Evolutionary conservation across 345 rosid species (phyloP), one percentile per base, ranked within the genome.

Genomic region (Camelina neglecta): DNA sequence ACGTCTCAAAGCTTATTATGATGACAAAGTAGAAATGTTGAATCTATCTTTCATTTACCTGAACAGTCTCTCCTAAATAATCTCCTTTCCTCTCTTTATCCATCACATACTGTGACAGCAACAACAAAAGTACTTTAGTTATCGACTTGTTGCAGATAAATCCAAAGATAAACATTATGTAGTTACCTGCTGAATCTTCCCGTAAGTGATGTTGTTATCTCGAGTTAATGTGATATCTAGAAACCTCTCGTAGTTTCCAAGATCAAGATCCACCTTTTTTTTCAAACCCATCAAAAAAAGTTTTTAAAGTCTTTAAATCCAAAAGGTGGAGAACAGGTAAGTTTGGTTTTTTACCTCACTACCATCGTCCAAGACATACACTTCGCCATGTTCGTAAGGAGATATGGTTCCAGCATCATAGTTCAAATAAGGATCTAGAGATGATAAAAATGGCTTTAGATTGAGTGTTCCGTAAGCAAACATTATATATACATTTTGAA

Each of bases 381-480:
- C 96, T 79, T 93, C 98, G 0, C 97, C 98, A 60, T 93, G 98
- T 86, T 93, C 98, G 50, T 84, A 86, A 69, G 97, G 97, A 11
- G 97, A 93, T 93, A 93, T 91, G 26, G 98, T 93, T 63, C 97
- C 98, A 12, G 96, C 98, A 83, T 91, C 98, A 50, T 84, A 87
- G 57, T 93, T 91, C 65, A 96, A 11, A 96, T 93, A 93, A 78
- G 98, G 98, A 88, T 93, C 98, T 93, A 84, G 20, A 49, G 18
- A 59, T 58, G 0, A 9, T 6, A 21, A 15, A 35, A 48, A 29
- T 57, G 11, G 61, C 2, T 7, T 57, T 31, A 64, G 55, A n/a
- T 41, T 55, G 55, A 47, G 55, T 56, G 53, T 1, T 21, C 33
- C 7, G 12, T 33, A 80, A 70, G 60, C 15, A 36, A 69, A 38